phyloP scores from a whole-genome alignment of 2,329 filamentous ascomycete species.

The Apiospora kogelbergensis region DNA sequence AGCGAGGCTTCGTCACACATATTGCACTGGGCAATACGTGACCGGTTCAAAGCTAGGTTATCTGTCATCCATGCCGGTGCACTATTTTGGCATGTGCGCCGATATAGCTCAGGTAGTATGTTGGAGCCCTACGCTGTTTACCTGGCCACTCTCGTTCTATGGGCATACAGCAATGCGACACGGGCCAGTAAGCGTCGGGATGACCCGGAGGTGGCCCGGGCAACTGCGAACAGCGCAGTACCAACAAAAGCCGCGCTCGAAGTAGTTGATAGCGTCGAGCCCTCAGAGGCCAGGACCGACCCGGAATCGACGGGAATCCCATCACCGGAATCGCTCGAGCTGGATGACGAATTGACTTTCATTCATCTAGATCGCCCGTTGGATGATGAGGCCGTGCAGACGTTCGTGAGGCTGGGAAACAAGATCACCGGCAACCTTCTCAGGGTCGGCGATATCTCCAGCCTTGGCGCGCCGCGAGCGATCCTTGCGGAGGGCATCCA shows the following conservation, averaged over 20 bases:
- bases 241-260: neutral
- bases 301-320: neutral
- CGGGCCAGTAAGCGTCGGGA: neutral
- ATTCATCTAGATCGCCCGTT: neutral
- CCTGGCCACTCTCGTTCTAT: neutral
- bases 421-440: neutral
- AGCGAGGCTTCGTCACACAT: neutral
- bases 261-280: neutral
- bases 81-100: neutral
- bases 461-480: no score
- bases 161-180: neutral
- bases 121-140: neutral
- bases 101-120: neutral
- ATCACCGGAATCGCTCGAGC: neutral
- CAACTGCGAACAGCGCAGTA: neutral
- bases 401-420: neutral
- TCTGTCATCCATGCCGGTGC: neutral
- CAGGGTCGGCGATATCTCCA: neutral
- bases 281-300: neutral
- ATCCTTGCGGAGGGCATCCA: neutral
- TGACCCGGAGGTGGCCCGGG: neutral
- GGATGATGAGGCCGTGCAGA: conserved; percentile 8
- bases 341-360: neutral
- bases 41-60: neutral
- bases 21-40: neutral